phyloP scores from a whole-genome alignment of 345 rosid species.

The Turritis glabra region DNA sequence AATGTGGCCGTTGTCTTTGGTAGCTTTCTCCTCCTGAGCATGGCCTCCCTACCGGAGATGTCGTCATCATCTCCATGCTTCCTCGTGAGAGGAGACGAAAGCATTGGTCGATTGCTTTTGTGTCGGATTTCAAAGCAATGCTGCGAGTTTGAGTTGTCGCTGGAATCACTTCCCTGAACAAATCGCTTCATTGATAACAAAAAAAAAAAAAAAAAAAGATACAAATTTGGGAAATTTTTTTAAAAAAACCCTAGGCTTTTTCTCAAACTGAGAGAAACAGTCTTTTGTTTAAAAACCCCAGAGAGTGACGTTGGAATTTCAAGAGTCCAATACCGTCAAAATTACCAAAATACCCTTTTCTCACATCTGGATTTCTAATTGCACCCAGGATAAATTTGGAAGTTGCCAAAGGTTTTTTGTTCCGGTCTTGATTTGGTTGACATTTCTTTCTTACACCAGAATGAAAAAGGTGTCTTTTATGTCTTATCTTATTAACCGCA shows the following conservation, averaged over 20 bases:
- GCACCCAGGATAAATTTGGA: background rate
- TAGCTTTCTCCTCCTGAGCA: background rate
- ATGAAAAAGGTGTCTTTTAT: too few species aligned
- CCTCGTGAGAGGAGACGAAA: background rate
- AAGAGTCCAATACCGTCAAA: background rate
- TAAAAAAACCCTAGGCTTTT: background rate
- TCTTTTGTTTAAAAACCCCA: background rate
- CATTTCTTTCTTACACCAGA: too few species aligned
- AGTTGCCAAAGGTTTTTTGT: too few species aligned
- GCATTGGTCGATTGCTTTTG: background rate
- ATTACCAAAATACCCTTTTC: background rate
- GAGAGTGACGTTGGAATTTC: background rate
- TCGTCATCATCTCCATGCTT: background rate
- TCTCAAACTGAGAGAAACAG: background rate
- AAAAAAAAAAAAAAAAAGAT: too few species aligned
- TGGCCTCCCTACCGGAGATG: background rate
- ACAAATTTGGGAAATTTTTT: background rate
- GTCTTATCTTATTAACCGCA: too few species aligned
- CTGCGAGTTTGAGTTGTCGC: background rate
- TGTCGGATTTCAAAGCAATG: background rate
- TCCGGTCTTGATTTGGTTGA: too few species aligned
- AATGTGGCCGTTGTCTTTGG: background rate
- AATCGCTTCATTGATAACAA: background rate
- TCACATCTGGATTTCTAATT: background rate
- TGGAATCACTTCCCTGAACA: background rate